Percentiles rank a stretch among this genome's conserved stretches.
These are phyloP conservation scores for Exophiala alcalophila DNA, from an alignment of 2,329 filamentous ascomycete genomes.

Conservation along the genomic window DNA sequence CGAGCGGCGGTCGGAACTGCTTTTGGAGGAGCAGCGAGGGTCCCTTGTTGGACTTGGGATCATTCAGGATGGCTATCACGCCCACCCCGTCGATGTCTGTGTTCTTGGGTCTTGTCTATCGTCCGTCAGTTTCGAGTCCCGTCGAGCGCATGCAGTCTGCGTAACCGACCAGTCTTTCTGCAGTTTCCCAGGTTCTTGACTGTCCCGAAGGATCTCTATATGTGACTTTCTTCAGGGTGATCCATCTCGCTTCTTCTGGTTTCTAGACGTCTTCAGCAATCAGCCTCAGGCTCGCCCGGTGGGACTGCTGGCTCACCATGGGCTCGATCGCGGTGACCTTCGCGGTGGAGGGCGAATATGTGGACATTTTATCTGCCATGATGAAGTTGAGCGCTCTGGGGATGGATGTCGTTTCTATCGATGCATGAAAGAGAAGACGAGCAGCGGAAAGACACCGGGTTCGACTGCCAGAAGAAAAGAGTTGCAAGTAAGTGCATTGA, in stretches of 20 bases:
- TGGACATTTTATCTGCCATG: constrained; percentile 30
- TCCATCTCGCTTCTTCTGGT: constrained; percentile 49
- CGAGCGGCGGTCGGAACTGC: constrained; percentile 59
- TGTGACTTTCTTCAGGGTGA: constrained; percentile 42
- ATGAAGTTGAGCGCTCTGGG: no score
- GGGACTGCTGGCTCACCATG: constrained; percentile 22
- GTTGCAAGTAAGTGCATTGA: no score
- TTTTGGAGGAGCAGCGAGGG: constrained; percentile 47
- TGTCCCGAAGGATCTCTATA: constrained; percentile 45
- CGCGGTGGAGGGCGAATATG: constrained; percentile 25
- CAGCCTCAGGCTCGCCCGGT: constrained; percentile 4
- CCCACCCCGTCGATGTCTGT: constrained; percentile 60
- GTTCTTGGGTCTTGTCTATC: constrained; percentile 33
- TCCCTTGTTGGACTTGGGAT: constrained; percentile 38
- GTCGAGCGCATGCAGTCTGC: neutral
- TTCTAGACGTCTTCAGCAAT: constrained; percentile 66
- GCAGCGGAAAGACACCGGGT: no score
- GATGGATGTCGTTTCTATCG: no score
- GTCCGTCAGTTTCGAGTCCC: neutral
- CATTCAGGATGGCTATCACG: constrained; percentile 53
- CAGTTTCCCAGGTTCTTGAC: constrained; percentile 45
- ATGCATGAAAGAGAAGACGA: no score
- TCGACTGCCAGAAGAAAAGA: no score
- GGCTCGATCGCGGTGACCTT: constrained; percentile 26
- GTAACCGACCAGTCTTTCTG: constrained; percentile 41